These are phyloP conservation scores for Cynanchum wilfordii DNA, from an alignment of 257 asterid species.

Conservation along the genomic window DNA sequence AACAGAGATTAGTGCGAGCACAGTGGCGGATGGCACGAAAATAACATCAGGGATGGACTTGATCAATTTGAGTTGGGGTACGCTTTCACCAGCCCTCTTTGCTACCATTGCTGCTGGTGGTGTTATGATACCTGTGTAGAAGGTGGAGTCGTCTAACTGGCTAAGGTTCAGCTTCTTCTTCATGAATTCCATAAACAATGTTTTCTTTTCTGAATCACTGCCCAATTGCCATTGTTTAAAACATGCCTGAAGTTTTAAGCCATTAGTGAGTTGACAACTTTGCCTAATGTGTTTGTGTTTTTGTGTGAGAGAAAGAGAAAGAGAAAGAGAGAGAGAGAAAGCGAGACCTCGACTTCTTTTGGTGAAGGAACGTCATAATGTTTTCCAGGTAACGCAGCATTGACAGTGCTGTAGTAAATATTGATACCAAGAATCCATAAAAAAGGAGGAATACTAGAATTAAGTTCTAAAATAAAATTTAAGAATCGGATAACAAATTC, in stretches of 20 bases:
- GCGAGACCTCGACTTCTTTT: slow-evolving; percentile 50
- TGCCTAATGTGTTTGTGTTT: not conserved
- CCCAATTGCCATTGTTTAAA: slow-evolving; percentile 36
- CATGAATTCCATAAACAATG: slow-evolving; percentile 52
- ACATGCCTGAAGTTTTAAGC: slow-evolving; percentile 33
- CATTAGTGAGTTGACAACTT: slow-evolving; percentile 12
- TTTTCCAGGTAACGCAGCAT: slow-evolving; percentile 81
- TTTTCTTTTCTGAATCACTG: slow-evolving; percentile 37
- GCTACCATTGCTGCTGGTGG: slow-evolving; percentile 93
- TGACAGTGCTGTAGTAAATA: slow-evolving; percentile 51
- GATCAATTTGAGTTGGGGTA: slow-evolving; percentile 71
- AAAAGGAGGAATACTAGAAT: not conserved
- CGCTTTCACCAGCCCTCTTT: slow-evolving; percentile 73
- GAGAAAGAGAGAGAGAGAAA: slow-evolving; percentile 24
- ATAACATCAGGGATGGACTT: slow-evolving; percentile 71
- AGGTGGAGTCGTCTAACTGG: slow-evolving; percentile 59
- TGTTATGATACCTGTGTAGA: slow-evolving; percentile 59
- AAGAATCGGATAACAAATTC: too few species aligned
- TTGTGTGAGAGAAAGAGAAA: not conserved
- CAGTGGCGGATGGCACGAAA: slow-evolving; percentile 73
- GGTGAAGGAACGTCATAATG: slow-evolving; percentile 61
- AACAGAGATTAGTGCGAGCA: slow-evolving; percentile 62
- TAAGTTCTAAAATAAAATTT: not conserved
- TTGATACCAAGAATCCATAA: not conserved
- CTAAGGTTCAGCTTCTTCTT: slow-evolving; percentile 46